A percentile compares a stretch with the other conserved stretches of the same genome.
These are phyloP conservation scores for Fonsecaea multimorphosa DNA, from an alignment of 2,329 filamentous ascomycete species.

Conservation along the genomic window DNA sequence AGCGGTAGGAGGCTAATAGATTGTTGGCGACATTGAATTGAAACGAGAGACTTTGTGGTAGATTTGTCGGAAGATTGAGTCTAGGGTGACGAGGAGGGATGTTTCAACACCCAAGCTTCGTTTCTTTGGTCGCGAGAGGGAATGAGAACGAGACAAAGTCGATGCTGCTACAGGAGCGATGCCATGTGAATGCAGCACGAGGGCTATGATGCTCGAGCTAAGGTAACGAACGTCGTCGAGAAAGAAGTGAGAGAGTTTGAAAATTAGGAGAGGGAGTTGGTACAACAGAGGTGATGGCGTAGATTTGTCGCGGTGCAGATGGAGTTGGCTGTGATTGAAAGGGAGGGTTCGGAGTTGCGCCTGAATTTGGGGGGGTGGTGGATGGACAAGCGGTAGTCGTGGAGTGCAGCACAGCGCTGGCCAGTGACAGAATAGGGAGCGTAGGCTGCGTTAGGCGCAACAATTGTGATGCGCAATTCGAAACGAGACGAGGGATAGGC, in stretches of 20 bases:
- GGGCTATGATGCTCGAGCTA: conserved; percentile 18
- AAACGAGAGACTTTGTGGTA: conserved; percentile 31
- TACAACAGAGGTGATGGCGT: conserved; percentile 25
- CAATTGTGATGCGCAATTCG: conserved; percentile 33
- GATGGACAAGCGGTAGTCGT: background rate
- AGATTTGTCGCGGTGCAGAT: conserved; percentile 31
- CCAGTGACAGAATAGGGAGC: conserved; percentile 10
- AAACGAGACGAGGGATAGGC: conserved; percentile 31
- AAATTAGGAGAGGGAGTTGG: conserved; percentile 28
- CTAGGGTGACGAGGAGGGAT: conserved; percentile 20
- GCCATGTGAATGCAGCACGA: conserved; percentile 28
- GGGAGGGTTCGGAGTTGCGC: conserved; percentile 26
- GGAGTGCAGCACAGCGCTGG: conserved; percentile 7
- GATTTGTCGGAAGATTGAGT: conserved; percentile 28
- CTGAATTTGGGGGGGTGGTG: conserved; percentile 4
- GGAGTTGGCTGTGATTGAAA: conserved; percentile 35
- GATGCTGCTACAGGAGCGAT: conserved; percentile 23
- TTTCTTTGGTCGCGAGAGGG: conserved; percentile 16
- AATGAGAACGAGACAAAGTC: conserved; percentile 14
- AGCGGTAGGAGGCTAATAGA: conserved; percentile 13
- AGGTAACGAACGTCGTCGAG: conserved; percentile 34
- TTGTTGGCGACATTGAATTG: conserved; percentile 29
- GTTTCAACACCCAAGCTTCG: conserved; percentile 24
- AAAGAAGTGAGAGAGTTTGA: conserved; percentile 19
- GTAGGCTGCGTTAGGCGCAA: conserved; percentile 24